Percentiles rank a stretch among this genome's conserved stretches.
Conservation (phyloP, 2,329 filamentous ascomycete genomes). For the Talaromyces sp. region DNA sequence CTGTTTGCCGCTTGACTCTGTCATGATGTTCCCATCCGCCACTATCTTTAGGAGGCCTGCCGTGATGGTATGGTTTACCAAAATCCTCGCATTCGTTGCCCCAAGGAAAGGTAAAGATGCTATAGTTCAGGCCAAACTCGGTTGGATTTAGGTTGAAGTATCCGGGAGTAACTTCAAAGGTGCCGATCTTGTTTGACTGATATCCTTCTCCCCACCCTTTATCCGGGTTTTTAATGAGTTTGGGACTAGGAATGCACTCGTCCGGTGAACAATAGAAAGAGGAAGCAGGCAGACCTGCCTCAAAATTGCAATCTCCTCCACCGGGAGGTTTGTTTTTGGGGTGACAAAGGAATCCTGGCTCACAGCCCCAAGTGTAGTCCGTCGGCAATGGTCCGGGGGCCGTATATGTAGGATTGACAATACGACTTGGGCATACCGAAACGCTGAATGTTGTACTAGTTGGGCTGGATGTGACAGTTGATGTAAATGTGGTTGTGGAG, state of each 20-base stretch:
- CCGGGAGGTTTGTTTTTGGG: conserved; percentile 31
- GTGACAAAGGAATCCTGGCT: conserved; percentile 44
- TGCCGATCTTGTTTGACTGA: conserved; percentile 31
- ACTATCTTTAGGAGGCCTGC: not conserved
- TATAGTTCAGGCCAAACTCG: conserved; percentile 61
- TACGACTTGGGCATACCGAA: conserved; percentile 31
- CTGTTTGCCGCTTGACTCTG: conserved; percentile 13
- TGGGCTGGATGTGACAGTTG: not conserved
- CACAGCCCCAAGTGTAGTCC: conserved; percentile 45
- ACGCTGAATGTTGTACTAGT: conserved; percentile 12
- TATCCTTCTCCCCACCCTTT: conserved; percentile 27
- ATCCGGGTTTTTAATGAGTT: conserved; percentile 26
- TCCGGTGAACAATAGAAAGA: conserved; percentile 42
- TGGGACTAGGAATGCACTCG: conserved; percentile 40
- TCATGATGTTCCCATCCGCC: not conserved
- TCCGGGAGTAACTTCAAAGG: conserved; percentile 54
- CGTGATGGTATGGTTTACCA: not conserved
- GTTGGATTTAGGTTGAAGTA: conserved; percentile 67
- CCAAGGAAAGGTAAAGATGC: conserved; percentile 54
- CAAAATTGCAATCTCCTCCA: conserved; percentile 38
- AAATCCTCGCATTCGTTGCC: not conserved
- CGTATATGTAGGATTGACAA: conserved; percentile 33
- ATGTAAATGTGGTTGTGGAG: not conserved
- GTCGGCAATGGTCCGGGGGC: conserved; percentile 28
- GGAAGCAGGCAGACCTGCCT: conserved; percentile 39